phyloP scores from a whole-genome alignment of 495 filamentous ascomycete species.

The Paragyromitra xinjiangensis region DNA sequence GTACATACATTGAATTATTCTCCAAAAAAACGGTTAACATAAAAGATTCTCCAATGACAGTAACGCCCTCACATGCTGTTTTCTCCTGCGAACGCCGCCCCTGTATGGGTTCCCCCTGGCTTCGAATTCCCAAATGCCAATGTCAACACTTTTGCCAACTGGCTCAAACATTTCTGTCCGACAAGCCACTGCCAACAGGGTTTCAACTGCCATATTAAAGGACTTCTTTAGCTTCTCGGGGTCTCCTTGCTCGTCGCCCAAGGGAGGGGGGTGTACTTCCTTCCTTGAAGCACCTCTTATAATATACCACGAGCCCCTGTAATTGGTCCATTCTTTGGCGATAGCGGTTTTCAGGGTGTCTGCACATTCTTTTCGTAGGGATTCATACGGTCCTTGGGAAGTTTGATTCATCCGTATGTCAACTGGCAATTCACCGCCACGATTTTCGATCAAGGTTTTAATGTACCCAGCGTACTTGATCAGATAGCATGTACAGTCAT shows the following conservation, averaged over 20 bases:
- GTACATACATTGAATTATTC: constrained; percentile 12
- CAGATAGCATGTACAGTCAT: constrained; percentile 45
- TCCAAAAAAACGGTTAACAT: constrained; percentile 27
- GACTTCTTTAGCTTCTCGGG: constrained; percentile 12
- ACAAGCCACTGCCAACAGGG: constrained; percentile 40
- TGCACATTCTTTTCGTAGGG: constrained; percentile 18
- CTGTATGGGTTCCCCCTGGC: constrained; percentile 39
- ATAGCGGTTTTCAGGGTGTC: constrained; percentile 16
- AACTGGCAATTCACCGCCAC: constrained; percentile 21
- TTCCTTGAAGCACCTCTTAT: constrained; percentile 16
- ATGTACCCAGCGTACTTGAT: constrained; percentile 48
- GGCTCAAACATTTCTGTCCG: constrained; percentile 48
- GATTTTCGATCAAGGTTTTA: constrained; percentile 39
- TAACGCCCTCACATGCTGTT: constrained; percentile 31
- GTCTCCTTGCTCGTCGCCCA: constrained; percentile 16
- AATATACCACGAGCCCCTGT: constrained; percentile 37
- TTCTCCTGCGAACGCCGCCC: constrained; percentile 26
- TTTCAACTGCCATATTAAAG: constrained; percentile 37
- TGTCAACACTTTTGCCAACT: constrained; percentile 40
- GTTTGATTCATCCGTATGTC: constrained; percentile 38
- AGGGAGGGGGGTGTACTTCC: constrained; percentile 33
- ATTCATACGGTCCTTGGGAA: constrained; percentile 27
- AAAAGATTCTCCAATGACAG: constrained; percentile 30
- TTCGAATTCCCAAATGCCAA: constrained; percentile 48
- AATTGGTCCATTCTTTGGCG: constrained; percentile 29